phyloP scores from a whole-genome alignment of 108 stramenopile species.

The Nitzschia sp. region DNA sequence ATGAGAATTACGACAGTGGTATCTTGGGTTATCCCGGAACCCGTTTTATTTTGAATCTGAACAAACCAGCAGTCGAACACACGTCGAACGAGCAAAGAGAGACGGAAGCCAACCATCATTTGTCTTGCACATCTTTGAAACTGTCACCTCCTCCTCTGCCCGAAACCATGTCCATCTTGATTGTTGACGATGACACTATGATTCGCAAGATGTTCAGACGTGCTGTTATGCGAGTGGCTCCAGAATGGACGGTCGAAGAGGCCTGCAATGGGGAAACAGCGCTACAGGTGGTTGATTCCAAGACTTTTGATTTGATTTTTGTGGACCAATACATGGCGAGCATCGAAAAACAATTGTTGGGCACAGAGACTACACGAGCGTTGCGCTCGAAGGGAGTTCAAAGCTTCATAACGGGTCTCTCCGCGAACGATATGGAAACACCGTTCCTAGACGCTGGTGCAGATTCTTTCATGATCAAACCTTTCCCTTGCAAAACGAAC shows the following conservation, averaged over 20 bases:
- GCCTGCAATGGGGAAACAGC: conserved; percentile 44
- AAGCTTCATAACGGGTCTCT: conserved; percentile 43
- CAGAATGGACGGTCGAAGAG: conserved; percentile 39
- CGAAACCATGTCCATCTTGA: conserved; percentile 25
- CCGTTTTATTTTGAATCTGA: conserved; percentile 19
- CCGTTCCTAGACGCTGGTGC: conserved; percentile 44
- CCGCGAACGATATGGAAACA: conserved; percentile 44
- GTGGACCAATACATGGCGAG: conserved; percentile 53
- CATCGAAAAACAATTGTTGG: conserved; percentile 49
- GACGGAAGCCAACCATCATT: no score
- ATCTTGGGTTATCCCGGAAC: conserved; percentile 20
- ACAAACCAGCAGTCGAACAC: neutral
- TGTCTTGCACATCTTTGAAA: no score
- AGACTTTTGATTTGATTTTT: conserved; percentile 43
- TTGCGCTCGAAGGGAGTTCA: conserved; percentile 37
- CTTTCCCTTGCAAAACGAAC: conserved; percentile 37
- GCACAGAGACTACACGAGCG: conserved; percentile 48
- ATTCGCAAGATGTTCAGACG: conserved; percentile 47
- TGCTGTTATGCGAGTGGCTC: conserved; percentile 27
- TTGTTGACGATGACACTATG: conserved; percentile 50
- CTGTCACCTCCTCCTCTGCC: no score
- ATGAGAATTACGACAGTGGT: conserved; percentile 23
- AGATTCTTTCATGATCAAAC: conserved; percentile 47
- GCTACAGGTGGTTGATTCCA: conserved; percentile 21
- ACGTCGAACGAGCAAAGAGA: no score